These are phyloP conservation scores for Alternaria sp. DNA, from an alignment of 2,329 filamentous ascomycete species.

Conservation along the genomic window DNA sequence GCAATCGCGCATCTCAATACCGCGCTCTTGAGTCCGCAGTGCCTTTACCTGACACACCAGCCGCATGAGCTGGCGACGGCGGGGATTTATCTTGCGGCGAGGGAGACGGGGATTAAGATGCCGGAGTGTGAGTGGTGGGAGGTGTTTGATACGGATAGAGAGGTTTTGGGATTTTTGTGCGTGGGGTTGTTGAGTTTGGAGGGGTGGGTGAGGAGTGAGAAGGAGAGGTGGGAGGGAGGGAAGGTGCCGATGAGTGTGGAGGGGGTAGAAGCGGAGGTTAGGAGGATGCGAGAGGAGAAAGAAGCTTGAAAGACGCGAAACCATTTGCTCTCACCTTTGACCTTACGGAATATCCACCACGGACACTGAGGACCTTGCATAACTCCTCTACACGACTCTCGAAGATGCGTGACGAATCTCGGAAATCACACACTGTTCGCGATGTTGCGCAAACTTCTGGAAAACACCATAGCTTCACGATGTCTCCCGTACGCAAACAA, in stretches of 20 bases:
- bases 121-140: slow-evolving; percentile 95
- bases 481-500: slow-evolving; percentile 2
- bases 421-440: neutral
- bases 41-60: slow-evolving; percentile 91
- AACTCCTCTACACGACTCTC: neutral
- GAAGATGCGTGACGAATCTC: neutral
- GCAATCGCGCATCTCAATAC: slow-evolving; percentile 84
- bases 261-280: slow-evolving; percentile 66
- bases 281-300: slow-evolving; percentile 49
- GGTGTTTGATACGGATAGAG: slow-evolving; percentile 93
- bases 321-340: neutral
- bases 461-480: neutral
- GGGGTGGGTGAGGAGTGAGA: slow-evolving; percentile 69
- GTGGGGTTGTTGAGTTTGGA: slow-evolving; percentile 83
- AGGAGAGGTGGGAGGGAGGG: slow-evolving; percentile 57
- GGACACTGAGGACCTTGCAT: neutral
- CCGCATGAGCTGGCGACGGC: slow-evolving; percentile 84
- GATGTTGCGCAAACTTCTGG: neutral
- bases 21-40: slow-evolving; percentile 82
- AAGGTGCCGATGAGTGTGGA: slow-evolving; percentile 66
- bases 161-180: slow-evolving; percentile 91
- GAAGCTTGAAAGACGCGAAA: neutral
- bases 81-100: slow-evolving; percentile 87
- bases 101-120: slow-evolving; percentile 77
- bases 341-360: neutral